Conservation (phyloP, 257 asterid genomes). For the Solanum commersonii region DNA sequence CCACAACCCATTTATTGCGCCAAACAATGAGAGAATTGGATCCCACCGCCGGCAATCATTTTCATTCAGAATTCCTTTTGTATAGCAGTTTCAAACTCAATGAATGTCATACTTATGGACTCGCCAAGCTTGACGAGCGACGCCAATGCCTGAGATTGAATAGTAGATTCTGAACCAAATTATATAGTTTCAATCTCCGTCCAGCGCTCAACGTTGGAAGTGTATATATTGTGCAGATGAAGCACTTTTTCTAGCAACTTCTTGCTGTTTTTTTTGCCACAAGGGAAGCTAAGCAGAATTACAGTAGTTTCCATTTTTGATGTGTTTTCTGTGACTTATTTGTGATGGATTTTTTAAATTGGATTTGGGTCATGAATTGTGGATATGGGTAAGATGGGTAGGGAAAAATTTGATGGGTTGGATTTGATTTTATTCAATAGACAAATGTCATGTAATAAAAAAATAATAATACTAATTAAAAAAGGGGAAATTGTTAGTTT, state of each 20-base stretch:
- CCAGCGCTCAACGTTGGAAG: slow-evolving; percentile 49
- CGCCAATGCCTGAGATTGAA: slow-evolving; percentile 38
- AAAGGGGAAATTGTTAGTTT: too few species aligned
- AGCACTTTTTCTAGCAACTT: slow-evolving; percentile 49
- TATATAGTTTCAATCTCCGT: slow-evolving; percentile 60
- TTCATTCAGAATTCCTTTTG: slow-evolving; percentile 51
- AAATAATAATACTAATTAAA: too few species aligned
- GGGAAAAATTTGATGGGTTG: too few species aligned
- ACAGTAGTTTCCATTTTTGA: background rate
- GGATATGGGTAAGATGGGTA: too few species aligned
- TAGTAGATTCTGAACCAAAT: slow-evolving; percentile 24
- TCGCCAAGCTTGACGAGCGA: slow-evolving; percentile 46
- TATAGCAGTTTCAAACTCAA: slow-evolving; percentile 42
- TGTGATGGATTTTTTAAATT: too few species aligned
- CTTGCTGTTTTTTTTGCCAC: slow-evolving; percentile 32
- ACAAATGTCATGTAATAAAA: too few species aligned
- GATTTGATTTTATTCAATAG: too few species aligned
- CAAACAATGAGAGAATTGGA: slow-evolving; percentile 39
- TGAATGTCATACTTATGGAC: slow-evolving; percentile 21
- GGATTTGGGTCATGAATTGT: too few species aligned
- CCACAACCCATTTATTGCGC: slow-evolving; percentile 27
- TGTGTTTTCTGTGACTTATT: too few species aligned
- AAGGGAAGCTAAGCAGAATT: slow-evolving; percentile 51
- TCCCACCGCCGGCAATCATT: slow-evolving; percentile 47
- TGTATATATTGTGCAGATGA: slow-evolving; percentile 67